Evolutionary conservation across 1,284 basidiomycete species (phyloP), one percentile per base, ranked within the genome.

Genomic region (Ganoderma meredithae): DNA sequence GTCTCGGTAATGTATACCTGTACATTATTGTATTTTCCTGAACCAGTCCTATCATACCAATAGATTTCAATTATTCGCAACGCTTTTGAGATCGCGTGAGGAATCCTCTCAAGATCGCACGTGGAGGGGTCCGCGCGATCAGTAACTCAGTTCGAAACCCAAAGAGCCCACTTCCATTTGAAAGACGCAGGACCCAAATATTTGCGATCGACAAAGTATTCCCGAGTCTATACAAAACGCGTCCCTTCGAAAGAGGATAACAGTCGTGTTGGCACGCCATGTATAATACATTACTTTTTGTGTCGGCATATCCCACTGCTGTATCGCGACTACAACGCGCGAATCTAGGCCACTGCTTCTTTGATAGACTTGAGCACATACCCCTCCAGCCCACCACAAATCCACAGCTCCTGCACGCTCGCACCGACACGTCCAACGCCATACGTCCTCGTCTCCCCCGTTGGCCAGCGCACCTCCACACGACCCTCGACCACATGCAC

Each of bases 391-490:
- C 93, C 93, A 15, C 91, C 93, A 74, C 91, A 94, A 12, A 92
- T 82, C 93, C 93, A 95, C 43, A 98, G 83, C 80, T 98, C 96
- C 82, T 98, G 96, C 62, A 98, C 96, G 77, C 95, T 97, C 55
- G 88, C 83, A 12, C 96, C 96, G 1, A 98, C 91, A 2, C 91
- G 88, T 52, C 91, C 88, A 12, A 95, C 86, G 13, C 76, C 75
- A 77, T 97, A 98, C 47, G 78, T 80, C 80, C 88, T 91, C 72
- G 76, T 76, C 68, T 77, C 80, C 79, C 84, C 81, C 72, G 81
- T 75, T 72, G 83, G 73, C 68, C 82, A 77, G 33, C 73, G 79
- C 56, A 95, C 86, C 39, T 84, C 81, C 22, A 95, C 84, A 62
- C 81, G 82, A 1, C 95, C 96, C 73, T 89, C 86, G 41, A 82